phyloP scores from a whole-genome alignment of 768 basidiomycete genomes.

The Lentinula edodes region DNA sequence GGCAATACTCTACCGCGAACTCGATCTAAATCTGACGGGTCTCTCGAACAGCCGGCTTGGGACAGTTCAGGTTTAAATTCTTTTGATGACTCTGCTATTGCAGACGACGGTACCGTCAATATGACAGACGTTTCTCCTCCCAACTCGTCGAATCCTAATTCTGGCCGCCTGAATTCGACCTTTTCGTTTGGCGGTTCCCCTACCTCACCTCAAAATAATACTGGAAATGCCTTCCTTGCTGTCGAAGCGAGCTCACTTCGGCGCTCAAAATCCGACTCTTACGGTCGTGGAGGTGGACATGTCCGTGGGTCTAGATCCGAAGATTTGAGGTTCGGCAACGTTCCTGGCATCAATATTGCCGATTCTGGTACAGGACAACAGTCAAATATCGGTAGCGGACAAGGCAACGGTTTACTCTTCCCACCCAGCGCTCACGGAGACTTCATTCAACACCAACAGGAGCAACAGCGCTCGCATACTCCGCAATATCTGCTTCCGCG shows the following conservation, averaged over 20 bases:
- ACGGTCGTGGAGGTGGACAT: constrained; percentile 32
- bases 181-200: constrained; percentile 3
- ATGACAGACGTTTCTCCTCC: constrained; percentile 37
- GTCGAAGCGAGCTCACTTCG: constrained; percentile 36
- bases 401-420: constrained; percentile 4
- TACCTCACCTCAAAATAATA: background rate
- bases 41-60: constrained; percentile 53
- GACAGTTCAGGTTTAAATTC: constrained; percentile 20
- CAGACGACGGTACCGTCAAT: constrained; percentile 25
- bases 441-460: constrained; percentile 6
- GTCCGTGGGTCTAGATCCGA: constrained; percentile 57
- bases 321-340: constrained; percentile 26
- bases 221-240: constrained; percentile 23
- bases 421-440: constrained; percentile 5
- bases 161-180: constrained; percentile 7
- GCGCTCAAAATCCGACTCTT: constrained; percentile 42
- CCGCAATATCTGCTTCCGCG: constrained; percentile 3
- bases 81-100: constrained; percentile 8
- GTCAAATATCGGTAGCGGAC: constrained; percentile 3
- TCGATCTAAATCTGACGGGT: constrained; percentile 58
- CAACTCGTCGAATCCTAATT: constrained; percentile 10
- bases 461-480: constrained; percentile 4
- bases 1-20: constrained; percentile 30
- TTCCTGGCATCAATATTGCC: constrained; percentile 3
- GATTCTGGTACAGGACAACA: constrained; percentile 2